Evolutionary conservation across 192 early-diverging fungal genomes (phyloP), one percentile per base, ranked within the genome.

Genomic region (Spinellus fusiger): DNA sequence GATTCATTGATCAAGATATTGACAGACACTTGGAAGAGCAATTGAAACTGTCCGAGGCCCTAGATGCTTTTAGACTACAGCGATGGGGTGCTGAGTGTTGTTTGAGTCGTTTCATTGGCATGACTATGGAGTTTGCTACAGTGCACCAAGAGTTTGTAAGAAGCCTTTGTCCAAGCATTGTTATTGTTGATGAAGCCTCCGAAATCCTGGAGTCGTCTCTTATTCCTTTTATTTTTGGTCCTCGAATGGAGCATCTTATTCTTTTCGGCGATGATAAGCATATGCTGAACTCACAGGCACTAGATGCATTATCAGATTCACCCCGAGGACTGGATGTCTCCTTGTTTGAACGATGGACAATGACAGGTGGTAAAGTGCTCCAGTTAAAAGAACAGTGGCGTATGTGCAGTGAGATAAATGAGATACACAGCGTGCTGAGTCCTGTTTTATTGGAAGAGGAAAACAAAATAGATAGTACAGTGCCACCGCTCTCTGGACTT

Each of bases 81-180:
- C 49, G 53, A 12, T 66, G 62, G 62, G 15, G 26, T 3, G 38
- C 49, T 10, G 37, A 40, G 1, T 51, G 62, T 26, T 38, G 44
- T 13, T 74, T 70, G 5, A 59, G 26, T n/a, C 56, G 54, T 4
- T 37, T 74, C 5, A 49, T 74, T 9, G 72, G 68, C 2, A 70
- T 74, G 57, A 74, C 72, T 0, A 29, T 64, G 1, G 54, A 49
- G 23, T 70, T 70, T 56, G 72, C 72, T 3, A 27, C 54, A 4
- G 18, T 50, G 1, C 35, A 66, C 53, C 68, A 46, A 20, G 61
- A 65, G 22, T 51, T 70, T 22, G 16, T 74, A n/a, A 12, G 20
- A 0, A 40, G 20, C 0, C 44, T 70, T 0, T 51, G 29, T 25
- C 68, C 72, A 0, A 54, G 51, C 33, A 54, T 60, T 0, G 54